Evolutionary conservation across 768 basidiomycete species (phyloP), one percentile per base, ranked within the genome.

Genomic region (Suillus cothurnatus): DNA sequence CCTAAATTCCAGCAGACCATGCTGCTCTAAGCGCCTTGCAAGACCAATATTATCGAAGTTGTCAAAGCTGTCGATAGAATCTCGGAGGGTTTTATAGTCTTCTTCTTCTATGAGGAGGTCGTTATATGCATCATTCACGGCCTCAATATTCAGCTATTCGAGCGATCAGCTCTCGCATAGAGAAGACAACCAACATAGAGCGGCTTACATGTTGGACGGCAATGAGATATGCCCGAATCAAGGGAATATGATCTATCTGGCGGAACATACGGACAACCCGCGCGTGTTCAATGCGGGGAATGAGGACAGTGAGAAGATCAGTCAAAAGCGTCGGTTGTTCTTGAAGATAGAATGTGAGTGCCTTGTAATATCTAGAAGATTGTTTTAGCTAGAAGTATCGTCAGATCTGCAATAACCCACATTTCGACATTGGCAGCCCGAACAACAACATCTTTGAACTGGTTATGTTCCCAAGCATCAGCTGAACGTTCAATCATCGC

Each of bases 381-480:
- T n/a, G 41, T 11, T 31, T 43, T 32, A 28, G 34, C 56, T 41
- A 41, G 61, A 28, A 43, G 28, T 12, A 52, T 59, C 4, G 17
- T 63, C 39, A 59, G 11, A 41, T 59, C 6, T 15, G 50, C 47
- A 32, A 43, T 6, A 31, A 70, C 88, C 66, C 77, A 93, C 93
- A 99, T 98, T 81, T 99, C 97, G 67, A 99, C 87, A 73, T 99
- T 99, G 57, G 97, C 97, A 26, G 92, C 96, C 66, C 96, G 93
- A 73, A 98, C 93, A 63, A 97, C 86, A 64, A 97, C 90, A 71
- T 99, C 97, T 85, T 99, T 99, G 89, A 99, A 99, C 77, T 98
- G 97, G 72, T 94, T 96, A 81, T 99, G 97, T 64, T 99, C 97
- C 96, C 96, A 99, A 58, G 95, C 95, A 77, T 97, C 95, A n/a